phyloP scores from a whole-genome alignment of 225 moss, liverwort and hornwort genomes.

The Thuidium tamariscinum region DNA sequence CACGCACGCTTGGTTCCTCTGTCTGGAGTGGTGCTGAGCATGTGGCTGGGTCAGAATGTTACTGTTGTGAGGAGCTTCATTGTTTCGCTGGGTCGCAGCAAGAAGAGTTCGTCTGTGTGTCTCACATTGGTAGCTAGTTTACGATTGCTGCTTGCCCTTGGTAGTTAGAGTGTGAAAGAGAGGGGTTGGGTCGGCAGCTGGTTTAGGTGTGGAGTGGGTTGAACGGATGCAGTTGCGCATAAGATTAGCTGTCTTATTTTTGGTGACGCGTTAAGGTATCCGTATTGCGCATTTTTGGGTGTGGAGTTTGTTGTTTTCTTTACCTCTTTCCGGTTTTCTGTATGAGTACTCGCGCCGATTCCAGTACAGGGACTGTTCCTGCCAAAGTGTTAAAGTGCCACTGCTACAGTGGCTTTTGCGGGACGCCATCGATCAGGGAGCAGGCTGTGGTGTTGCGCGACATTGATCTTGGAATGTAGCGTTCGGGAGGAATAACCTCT shows the following conservation, averaged over 20 bases:
- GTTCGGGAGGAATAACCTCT: background rate
- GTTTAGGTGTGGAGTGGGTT: background rate
- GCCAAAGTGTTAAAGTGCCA: background rate
- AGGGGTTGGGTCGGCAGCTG: background rate
- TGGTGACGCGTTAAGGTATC: background rate
- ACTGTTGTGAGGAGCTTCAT: background rate
- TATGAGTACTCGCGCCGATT: background rate
- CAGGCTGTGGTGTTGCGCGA: background rate
- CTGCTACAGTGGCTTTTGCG: background rate
- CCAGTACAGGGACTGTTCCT: background rate
- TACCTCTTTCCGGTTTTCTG: background rate
- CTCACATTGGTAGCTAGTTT: background rate
- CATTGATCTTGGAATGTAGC: background rate
- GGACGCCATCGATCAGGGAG: background rate
- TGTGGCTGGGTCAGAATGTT: background rate
- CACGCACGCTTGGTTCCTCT: background rate
- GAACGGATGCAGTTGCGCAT: background rate
- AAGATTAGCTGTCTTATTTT: background rate
- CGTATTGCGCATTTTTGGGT: background rate
- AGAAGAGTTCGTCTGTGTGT: background rate
- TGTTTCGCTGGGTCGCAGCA: background rate
- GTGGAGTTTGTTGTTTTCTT: background rate
- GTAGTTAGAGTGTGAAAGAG: background rate
- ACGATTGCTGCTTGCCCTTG: background rate
- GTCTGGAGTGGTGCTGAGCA: background rate